A percentile compares a stretch with the other conserved stretches of the same genome.
These are phyloP conservation scores for Medicago lupulina DNA, from an alignment of 306 rosid species.

Conservation along the genomic window DNA sequence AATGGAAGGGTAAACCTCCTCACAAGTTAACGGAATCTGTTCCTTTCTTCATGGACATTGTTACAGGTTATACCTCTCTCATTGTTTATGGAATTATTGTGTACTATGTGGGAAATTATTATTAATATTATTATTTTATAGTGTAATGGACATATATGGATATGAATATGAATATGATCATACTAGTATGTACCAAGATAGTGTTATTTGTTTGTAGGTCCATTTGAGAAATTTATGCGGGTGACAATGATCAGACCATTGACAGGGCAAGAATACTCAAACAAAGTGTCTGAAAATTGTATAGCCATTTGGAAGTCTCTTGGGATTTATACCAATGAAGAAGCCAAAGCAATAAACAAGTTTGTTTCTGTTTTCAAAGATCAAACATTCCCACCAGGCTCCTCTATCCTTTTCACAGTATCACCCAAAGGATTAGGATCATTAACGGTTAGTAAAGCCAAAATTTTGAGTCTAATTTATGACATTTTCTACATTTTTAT, in stretches of 20 bases:
- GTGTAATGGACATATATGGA: too few relatives aligned
- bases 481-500: background rate
- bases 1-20: conserved; percentile 66
- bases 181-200: too few relatives aligned
- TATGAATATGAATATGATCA: too few relatives aligned
- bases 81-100: background rate
- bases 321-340: conserved; percentile 72
- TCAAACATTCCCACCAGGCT: conserved; percentile 66
- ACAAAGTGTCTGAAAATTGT: conserved; percentile 78
- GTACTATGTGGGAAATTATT: too few relatives aligned
- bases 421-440: conserved; percentile 62
- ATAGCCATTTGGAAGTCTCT: conserved; percentile 69
- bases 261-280: conserved; percentile 74
- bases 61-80: conserved; percentile 53
- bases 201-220: conserved; percentile 32
- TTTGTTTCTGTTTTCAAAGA: conserved; percentile 66
- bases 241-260: conserved; percentile 69
- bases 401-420: conserved; percentile 77
- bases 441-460: too few relatives aligned
- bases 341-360: conserved; percentile 70
- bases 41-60: conserved; percentile 73
- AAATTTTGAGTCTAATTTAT: too few relatives aligned
- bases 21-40: conserved; percentile 60
- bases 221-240: conserved; percentile 57
- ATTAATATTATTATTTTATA: too few relatives aligned